Evolutionary conservation across 768 basidiomycete genomes (phyloP), one percentile per base, ranked within the genome.

Genomic region (Cubamyces sp.): DNA sequence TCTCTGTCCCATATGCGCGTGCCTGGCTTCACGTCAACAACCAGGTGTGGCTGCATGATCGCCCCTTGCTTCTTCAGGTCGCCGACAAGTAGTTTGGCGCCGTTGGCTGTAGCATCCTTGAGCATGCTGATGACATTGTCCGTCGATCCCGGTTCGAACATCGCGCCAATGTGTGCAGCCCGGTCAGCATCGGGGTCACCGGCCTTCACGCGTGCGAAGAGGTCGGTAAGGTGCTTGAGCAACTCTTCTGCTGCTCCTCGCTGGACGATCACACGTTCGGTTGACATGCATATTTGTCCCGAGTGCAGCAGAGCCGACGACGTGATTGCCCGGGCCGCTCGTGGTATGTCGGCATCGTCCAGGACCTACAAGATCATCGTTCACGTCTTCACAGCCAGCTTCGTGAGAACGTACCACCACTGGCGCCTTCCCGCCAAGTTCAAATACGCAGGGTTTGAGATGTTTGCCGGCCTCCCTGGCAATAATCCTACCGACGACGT

Each of bases 201-300:
- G 0, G 78, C 80, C 43, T 75, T 80, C 19, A 84, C 63, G 3
- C 65, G 52, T 43, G 61, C 66, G 47, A 68, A 72, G 5, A 81
- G 70, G 1, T 61, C 58, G 43, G 71, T 70, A 15, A 86, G 69
- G 6, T 74, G 64, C 6, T 69, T 56, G 7, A 79, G 69, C 8
- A 85, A 73, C 1, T 54, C 55, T 0, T 76, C 70, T 7, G 79
- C 76, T 18, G 78, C 72, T 9, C 69, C 74, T 19, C 77, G 72
- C 61, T 84, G 82, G 23, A 80, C 81, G 42, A 86, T 81, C 15
- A 85, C 79, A 1, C 84, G 80, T 64, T 84, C 83, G 9, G 83
- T 81, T 1, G 84, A 83, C 81, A 86, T 84, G 73, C 84, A 86
- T 48, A 84, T 76, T 69, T 85, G 83, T 0, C 84, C 84, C 6